Evolutionary conservation across 768 basidiomycete species (phyloP).

Genomic region (Lepiota brunneoincarnata): DNA sequence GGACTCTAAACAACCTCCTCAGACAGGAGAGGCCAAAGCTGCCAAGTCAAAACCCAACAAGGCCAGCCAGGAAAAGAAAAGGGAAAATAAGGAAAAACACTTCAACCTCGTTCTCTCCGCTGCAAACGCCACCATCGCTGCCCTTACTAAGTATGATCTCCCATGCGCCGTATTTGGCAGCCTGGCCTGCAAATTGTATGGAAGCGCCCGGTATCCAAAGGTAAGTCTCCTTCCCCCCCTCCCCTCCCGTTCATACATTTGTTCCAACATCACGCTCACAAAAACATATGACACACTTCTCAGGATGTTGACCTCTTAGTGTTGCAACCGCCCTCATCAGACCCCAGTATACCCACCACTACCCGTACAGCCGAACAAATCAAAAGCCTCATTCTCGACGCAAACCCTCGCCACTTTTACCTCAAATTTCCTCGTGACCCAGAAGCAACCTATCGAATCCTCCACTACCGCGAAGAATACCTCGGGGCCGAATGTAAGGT

Average conservation of each 20-base stretch:
- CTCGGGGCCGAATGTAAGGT: slow-evolving; percentile 35
- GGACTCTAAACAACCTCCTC: too few relatives aligned
- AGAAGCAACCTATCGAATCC: slow-evolving; percentile 33
- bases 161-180: slow-evolving; percentile 35
- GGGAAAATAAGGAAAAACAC: slow-evolving; percentile 2
- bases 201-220: slow-evolving; percentile 33
- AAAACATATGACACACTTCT: not conserved
- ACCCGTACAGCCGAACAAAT: slow-evolving; percentile 25
- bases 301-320: slow-evolving; percentile 41
- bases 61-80: not conserved
- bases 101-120: slow-evolving; percentile 16
- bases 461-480: slow-evolving; percentile 32
- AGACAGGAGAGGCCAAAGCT: not conserved
- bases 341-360: not conserved
- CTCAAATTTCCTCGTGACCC: slow-evolving; percentile 35
- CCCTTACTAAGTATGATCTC: slow-evolving; percentile 22
- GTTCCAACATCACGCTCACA: not conserved
- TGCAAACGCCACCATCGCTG: slow-evolving; percentile 23
- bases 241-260: not conserved
- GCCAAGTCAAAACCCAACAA: not conserved
- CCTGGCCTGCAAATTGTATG: slow-evolving; percentile 36
- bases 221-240: too few relatives aligned
- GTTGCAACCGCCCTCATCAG: not conserved
- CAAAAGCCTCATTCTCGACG: slow-evolving; percentile 30
- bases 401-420: slow-evolving; percentile 32